Conservation (phyloP, 148 eudicot genomes). For the Silene uniflora region DNA sequence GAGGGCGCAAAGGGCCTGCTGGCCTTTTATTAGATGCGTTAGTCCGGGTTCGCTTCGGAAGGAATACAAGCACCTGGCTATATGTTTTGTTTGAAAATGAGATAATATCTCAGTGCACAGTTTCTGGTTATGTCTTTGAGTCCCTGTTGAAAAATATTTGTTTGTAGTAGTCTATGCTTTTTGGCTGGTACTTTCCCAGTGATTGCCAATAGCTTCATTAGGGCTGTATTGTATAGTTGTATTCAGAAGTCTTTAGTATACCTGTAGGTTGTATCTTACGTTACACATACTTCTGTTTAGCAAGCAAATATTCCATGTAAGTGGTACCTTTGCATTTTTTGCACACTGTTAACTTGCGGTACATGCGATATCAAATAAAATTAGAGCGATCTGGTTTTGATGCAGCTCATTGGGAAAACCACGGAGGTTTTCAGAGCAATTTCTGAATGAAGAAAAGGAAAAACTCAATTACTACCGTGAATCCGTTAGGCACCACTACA, state of each 20-base stretch:
- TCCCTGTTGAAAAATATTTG: not conserved
- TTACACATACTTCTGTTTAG: not conserved
- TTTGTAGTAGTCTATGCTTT: not conserved
- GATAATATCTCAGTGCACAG: not conserved
- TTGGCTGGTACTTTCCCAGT: not conserved
- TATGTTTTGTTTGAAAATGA: not conserved
- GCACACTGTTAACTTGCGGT: not conserved
- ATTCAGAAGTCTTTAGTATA: not conserved
- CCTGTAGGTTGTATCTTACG: not conserved
- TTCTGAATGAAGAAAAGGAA: conserved; percentile 88
- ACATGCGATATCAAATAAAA: conserved; percentile 1
- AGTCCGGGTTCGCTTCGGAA: not conserved
- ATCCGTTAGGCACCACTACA: conserved; percentile 86
- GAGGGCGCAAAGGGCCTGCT: no score
- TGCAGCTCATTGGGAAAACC: conserved; percentile 97
- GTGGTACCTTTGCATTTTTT: not conserved
- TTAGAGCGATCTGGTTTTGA: conserved; percentile 16
- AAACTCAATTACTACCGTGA: conserved; percentile 91
- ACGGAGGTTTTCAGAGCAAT: conserved; percentile 86
- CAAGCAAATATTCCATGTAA: not conserved
- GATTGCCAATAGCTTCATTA: not conserved
- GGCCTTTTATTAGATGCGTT: not conserved
- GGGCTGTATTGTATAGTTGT: not conserved
- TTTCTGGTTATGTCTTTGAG: not conserved
- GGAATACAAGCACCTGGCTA: not conserved